phyloP scores from a whole-genome alignment of 257 asterid genomes.

The Petunia secreta region DNA sequence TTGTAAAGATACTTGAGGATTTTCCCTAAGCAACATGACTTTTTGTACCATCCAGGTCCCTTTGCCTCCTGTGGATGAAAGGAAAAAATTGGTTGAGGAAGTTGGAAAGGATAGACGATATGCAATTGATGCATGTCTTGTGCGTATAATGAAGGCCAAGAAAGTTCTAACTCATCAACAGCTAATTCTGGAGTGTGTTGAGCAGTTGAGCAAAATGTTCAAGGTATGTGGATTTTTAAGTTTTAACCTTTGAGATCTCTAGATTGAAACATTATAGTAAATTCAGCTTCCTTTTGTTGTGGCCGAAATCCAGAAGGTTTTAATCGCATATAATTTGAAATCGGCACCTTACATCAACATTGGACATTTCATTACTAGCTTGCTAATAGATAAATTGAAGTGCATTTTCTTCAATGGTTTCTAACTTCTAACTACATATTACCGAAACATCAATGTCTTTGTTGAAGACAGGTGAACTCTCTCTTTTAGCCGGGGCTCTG shows the following conservation, averaged over 20 bases:
- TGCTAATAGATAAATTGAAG: background rate
- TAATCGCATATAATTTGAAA: background rate
- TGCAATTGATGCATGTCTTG: conserved; percentile 58
- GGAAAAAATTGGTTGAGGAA: conserved; percentile 55
- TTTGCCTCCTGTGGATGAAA: conserved; percentile 57
- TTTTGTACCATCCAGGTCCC: conserved; percentile 49
- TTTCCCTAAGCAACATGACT: background rate
- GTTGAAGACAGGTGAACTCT: too few species aligned
- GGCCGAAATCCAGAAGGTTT: background rate
- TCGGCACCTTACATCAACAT: background rate
- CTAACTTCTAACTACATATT: too few species aligned
- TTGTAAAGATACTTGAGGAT: background rate
- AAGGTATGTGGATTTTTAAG: conserved; percentile 34
- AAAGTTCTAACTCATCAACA: conserved; percentile 55
- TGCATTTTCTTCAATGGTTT: too few species aligned
- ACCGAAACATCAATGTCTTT: too few species aligned
- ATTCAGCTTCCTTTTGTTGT: background rate
- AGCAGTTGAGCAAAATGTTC: conserved; percentile 54
- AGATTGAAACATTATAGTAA: background rate
- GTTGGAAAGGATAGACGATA: conserved; percentile 52
- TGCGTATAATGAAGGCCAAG: conserved; percentile 63
- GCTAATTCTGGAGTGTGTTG: conserved; percentile 57
- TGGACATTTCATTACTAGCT: background rate
- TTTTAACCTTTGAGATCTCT: background rate
- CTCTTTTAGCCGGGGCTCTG: too few species aligned